phyloP scores from a whole-genome alignment of 2,329 filamentous ascomycete species.

The Penicillium polonicum region DNA sequence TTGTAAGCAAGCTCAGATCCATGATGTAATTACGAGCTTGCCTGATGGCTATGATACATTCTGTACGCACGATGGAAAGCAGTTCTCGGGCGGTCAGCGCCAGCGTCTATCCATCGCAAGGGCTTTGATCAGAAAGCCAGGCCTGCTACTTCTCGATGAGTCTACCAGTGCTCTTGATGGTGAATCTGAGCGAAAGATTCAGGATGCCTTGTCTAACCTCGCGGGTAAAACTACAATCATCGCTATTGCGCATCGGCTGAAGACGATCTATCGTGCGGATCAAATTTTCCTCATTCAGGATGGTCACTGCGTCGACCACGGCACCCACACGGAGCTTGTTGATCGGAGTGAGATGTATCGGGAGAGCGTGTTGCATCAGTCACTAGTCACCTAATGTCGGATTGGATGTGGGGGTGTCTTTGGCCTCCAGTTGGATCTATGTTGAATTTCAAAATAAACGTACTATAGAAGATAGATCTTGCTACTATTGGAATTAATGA shows the following conservation, averaged over 20 bases:
- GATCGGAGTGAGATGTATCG: constrained; percentile 51
- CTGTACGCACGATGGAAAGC: constrained; percentile 56
- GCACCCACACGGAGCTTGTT: constrained; percentile 51
- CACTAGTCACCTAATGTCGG: constrained; percentile 10
- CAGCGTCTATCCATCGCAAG: constrained; percentile 59
- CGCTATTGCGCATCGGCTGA: constrained; percentile 42
- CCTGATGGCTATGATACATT: constrained; percentile 65
- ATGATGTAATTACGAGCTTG: constrained; percentile 63
- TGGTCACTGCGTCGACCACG: constrained; percentile 50
- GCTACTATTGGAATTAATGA: no score
- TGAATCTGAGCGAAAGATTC: constrained; percentile 51
- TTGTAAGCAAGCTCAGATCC: constrained; percentile 66
- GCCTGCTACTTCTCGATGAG: constrained; percentile 58
- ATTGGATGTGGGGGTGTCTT: no score
- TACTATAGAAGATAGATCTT: no score
- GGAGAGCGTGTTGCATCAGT: constrained; percentile 52
- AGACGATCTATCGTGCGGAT: constrained; percentile 59
- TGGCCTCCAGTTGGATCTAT: no score
- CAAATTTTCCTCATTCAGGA: constrained; percentile 69
- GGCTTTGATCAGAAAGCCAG: constrained; percentile 54
- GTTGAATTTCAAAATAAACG: no score
- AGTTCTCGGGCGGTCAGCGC: constrained; percentile 58
- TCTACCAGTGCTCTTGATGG: constrained; percentile 59
- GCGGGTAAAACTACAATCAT: constrained; percentile 37
- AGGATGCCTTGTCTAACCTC: constrained; percentile 37